Evolutionary conservation across 2,329 filamentous ascomycete genomes (phyloP), one percentile per base, ranked within the genome.

Genomic region (Pyrenophora seminiperda): DNA sequence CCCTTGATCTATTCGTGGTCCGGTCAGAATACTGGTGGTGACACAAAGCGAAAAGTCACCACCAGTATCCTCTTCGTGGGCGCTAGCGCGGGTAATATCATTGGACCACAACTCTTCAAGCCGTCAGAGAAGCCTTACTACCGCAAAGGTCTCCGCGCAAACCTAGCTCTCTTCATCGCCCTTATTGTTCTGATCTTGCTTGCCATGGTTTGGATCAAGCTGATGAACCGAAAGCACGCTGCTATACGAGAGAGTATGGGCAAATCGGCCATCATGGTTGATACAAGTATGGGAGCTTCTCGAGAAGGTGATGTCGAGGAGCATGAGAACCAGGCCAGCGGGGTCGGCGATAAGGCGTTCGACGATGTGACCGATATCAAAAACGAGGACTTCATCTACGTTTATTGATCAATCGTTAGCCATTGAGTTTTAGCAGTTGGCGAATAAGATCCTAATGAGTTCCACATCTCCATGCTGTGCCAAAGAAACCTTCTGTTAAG

Each of bases 21-120:
- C 1, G 76, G 81, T 2, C 81, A 83, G 53, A 86, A 87, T 56
- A 86, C 86, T 0, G 86, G 82, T 0, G 86, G 86, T 1, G 85
- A 89, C 62, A 89, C 86, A 0, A 89, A 89, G 71, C 83, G 83
- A 55, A 88, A 88, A 62, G 80, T 82, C 7, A 86, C 82, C 0
- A 87, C 84, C 0, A 84, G 80, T 10, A 76, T 87, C 5, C 75
- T 89, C 1, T 86, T 89, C 60, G 79, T 89, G 38, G 84, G 85
- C 4, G 81, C 85, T 50, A 86, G 81, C 42, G 81, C 80, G 1
- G 86, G 86, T 5, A 89, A 89, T 58, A 83, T 88, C 29, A 74
- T 88, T 17, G 86, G 85, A 0, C 86, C 86, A 0, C 79, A 84
- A 38, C 74, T 88, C 0, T 89, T 86, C 67, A 85, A 81, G 3